A percentile compares a stretch with the other conserved stretches of the same genome.
phyloP scores from a whole-genome alignment of 2,329 filamentous ascomycete genomes.

The Pseudogymnoascus sp. region DNA sequence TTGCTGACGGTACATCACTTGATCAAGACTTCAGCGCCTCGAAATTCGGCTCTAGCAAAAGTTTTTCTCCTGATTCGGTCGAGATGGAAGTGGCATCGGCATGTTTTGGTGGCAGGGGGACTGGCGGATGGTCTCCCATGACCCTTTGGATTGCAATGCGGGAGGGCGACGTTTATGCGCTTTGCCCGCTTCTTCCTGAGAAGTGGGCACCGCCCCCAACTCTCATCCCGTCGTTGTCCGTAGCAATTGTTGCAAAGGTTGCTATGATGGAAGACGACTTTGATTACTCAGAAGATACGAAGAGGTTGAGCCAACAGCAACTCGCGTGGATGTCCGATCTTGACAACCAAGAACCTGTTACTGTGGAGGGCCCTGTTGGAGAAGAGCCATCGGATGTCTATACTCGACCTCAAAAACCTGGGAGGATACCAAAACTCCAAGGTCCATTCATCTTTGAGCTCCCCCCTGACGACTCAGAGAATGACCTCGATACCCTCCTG shows the following conservation, averaged over 20 bases:
- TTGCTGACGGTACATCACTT: slow-evolving; percentile 73
- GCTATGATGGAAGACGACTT: slow-evolving; percentile 54
- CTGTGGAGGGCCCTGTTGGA: slow-evolving; percentile 42
- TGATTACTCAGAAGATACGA: slow-evolving; percentile 42
- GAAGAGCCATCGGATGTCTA: slow-evolving; percentile 49
- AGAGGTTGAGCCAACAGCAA: slow-evolving; percentile 54
- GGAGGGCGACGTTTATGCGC: slow-evolving; percentile 83
- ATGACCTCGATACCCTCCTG: slow-evolving; percentile 48
- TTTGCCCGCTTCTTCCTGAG: slow-evolving; percentile 81
- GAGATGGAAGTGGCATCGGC: slow-evolving; percentile 93
- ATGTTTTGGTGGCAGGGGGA: slow-evolving; percentile 59
- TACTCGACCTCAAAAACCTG: slow-evolving; percentile 47
- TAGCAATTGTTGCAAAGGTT: slow-evolving; percentile 70
- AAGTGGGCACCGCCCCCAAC: slow-evolving; percentile 75
- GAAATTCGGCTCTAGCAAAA: slow-evolving; percentile 63
- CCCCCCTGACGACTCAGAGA: slow-evolving; percentile 39
- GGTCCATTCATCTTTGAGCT: slow-evolving; percentile 53
- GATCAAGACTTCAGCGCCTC: slow-evolving; percentile 80
- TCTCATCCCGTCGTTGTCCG: slow-evolving; percentile 71
- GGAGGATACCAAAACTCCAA: slow-evolving; percentile 51
- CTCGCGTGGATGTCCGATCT: slow-evolving; percentile 60
- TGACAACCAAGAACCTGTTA: slow-evolving; percentile 51
- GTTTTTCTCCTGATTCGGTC: slow-evolving; percentile 79
- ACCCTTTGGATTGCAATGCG: slow-evolving; percentile 96
- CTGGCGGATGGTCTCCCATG: slow-evolving; percentile 90